Conservation (phyloP, 2,329 filamentous ascomycete species). For the Trichophyton benhamiae region DNA sequence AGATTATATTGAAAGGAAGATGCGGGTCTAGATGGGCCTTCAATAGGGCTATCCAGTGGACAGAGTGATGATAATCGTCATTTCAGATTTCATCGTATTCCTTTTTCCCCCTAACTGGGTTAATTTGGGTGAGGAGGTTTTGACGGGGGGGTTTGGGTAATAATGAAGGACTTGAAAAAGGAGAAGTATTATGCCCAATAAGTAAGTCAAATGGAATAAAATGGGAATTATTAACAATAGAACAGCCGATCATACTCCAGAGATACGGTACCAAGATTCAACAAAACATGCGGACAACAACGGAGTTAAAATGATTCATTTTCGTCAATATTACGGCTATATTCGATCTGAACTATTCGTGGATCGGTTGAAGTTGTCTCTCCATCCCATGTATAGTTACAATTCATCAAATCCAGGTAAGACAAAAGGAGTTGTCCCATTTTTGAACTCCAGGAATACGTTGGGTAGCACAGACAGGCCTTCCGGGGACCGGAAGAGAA, state of each 20-base stretch:
- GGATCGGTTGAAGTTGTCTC: background rate
- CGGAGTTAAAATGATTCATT: background rate
- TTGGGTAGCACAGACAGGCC: background rate
- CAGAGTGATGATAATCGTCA: background rate
- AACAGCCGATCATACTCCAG: background rate
- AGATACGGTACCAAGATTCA: background rate
- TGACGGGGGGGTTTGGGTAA: background rate
- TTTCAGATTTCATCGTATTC: background rate
- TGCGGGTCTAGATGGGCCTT: conserved; percentile 2
- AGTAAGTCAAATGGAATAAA: background rate
- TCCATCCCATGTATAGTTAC: background rate
- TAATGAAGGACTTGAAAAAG: background rate
- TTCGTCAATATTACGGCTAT: background rate
- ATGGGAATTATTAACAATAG: background rate
- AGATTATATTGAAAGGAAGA: background rate
- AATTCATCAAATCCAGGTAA: background rate
- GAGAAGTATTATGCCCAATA: background rate
- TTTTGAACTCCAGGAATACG: background rate
- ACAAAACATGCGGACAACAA: background rate
- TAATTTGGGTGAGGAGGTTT: background rate
- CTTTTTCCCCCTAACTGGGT: background rate
- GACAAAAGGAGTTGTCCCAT: background rate
- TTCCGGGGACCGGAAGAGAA: background rate
- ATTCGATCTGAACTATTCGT: background rate
- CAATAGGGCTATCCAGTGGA: background rate